Conservation (phyloP, 306 rosid species). For the Pyrus betulifolia region DNA sequence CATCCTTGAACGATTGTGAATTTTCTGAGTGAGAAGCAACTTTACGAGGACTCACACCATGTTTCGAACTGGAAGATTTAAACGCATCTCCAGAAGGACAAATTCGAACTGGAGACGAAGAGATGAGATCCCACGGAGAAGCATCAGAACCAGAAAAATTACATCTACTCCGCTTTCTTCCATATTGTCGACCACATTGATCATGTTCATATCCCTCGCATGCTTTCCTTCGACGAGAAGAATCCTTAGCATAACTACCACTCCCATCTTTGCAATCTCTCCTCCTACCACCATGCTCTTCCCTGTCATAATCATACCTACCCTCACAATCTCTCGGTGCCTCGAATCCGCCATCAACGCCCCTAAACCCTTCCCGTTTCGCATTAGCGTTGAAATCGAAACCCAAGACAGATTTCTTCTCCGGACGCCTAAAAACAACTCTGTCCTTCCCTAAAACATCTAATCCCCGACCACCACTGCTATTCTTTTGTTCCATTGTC, state of each 20-base stretch:
- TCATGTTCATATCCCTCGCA: conserved; percentile 32
- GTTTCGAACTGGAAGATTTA: conserved; percentile 46
- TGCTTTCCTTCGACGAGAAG: not conserved
- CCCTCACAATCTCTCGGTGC: conserved; percentile 12
- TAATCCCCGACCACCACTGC: conserved; percentile 40
- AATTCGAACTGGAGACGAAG: conserved; percentile 72
- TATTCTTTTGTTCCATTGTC: conserved; percentile 48
- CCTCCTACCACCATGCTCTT: conserved; percentile 38
- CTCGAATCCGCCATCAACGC: not conserved
- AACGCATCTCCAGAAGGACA: conserved; percentile 69
- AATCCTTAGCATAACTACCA: conserved; percentile 6
- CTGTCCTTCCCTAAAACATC: conserved; percentile 67
- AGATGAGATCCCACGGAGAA: conserved; percentile 83
- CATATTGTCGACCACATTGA: conserved; percentile 29
- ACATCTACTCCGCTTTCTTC: conserved; percentile 49
- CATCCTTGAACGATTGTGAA: conserved; percentile 25
- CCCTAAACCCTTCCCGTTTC: conserved; percentile 33
- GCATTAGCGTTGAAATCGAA: conserved; percentile 64
- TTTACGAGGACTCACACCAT: conserved; percentile 48
- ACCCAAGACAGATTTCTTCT: conserved; percentile 63
- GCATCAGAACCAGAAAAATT: conserved; percentile 11
- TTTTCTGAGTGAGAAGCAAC: conserved; percentile 30
- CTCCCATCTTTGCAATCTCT: conserved; percentile 37
- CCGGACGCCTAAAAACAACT: conserved; percentile 45
- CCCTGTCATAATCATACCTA: conserved; percentile 16